Percentiles rank a stretch among this genome's conserved stretches.
Evolutionary conservation across 1,284 basidiomycete genomes (phyloP).

Genomic region (Hypsizygus ulmarius): DNA sequence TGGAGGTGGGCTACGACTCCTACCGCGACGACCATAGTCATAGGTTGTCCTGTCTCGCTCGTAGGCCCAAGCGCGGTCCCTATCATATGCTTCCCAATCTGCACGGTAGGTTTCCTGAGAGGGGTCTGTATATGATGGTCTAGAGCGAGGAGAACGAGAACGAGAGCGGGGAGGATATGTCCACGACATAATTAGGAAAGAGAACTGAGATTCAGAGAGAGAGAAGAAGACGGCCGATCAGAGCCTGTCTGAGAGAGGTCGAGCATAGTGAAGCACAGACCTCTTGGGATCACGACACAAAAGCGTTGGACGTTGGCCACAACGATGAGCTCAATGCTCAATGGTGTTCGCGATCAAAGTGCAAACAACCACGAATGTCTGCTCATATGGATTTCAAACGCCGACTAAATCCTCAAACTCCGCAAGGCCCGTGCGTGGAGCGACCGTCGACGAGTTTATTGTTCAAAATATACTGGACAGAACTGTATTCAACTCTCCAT

Average conservation of each 20-base stretch:
- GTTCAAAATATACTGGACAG: conserved; percentile 12
- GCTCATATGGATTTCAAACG: conserved; percentile 38
- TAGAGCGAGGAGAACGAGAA: conserved; percentile 70
- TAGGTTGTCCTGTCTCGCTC: conserved; percentile 67
- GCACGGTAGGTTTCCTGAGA: conserved; percentile 54
- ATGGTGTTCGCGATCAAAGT: conserved; percentile 65
- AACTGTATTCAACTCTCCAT: conserved; percentile 11
- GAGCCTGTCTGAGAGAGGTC: conserved; percentile 64
- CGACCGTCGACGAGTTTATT: no score
- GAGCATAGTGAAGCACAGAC: conserved; percentile 88
- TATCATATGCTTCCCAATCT: conserved; percentile 68
- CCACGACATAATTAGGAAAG: conserved; percentile 57
- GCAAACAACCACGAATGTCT: conserved; percentile 27
- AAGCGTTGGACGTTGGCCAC: conserved; percentile 53
- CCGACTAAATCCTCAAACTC: conserved; percentile 37
- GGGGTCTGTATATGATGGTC: conserved; percentile 56
- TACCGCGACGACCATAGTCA: conserved; percentile 60
- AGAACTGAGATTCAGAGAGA: conserved; percentile 63
- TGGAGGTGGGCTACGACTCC: conserved; percentile 68
- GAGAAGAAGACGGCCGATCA: conserved; percentile 65
- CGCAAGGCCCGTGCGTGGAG: conserved; percentile 24
- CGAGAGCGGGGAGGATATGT: conserved; percentile 76
- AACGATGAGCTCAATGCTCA: conserved; percentile 52
- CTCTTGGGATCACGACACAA: conserved; percentile 69
- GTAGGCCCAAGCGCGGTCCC: conserved; percentile 65